These are phyloP conservation scores for Fusarium pininemorale DNA, from an alignment of 2,329 filamentous ascomycete species.

Conservation along the genomic window DNA sequence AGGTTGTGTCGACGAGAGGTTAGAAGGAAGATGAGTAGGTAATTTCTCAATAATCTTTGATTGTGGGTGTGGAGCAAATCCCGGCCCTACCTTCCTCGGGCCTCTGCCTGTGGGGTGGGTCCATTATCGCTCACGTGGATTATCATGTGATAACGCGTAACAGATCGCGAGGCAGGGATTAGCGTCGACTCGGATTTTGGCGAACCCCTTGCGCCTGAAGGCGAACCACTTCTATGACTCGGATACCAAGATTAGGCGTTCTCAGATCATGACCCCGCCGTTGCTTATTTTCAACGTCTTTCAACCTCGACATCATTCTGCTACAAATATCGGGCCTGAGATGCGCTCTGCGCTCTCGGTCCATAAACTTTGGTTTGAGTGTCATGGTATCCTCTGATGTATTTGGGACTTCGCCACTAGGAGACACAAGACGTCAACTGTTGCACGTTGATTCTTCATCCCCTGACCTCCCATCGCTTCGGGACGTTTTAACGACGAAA, in stretches of 20 bases:
- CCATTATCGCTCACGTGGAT: conserved; percentile 2
- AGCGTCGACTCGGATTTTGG: not conserved
- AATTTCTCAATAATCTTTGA: conserved; percentile 18
- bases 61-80: conserved; percentile 41
- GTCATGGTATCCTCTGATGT: conserved; percentile 48
- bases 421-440: conserved; percentile 46
- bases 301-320: conserved; percentile 41
- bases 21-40: conserved; percentile 34
- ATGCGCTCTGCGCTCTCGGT: conserved; percentile 60
- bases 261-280: conserved; percentile 24
- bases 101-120: conserved; percentile 36
- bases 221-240: conserved; percentile 22
- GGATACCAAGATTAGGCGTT: conserved; percentile 19
- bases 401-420: conserved; percentile 45
- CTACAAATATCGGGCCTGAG: conserved; percentile 43
- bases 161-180: conserved; percentile 30
- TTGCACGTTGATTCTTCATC: conserved; percentile 57
- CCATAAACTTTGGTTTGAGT: conserved; percentile 32
- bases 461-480: conserved; percentile 63
- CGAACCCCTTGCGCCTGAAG: conserved; percentile 12
- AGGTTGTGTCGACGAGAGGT: conserved; percentile 44
- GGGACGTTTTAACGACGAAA: conserved; percentile 56
- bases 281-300: conserved; percentile 5
- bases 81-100: conserved; percentile 23
- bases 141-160: conserved; percentile 48